Evolutionary conservation across 2,329 filamentous ascomycete genomes (phyloP).

Genomic region (Ophiocordyceps camponoti-saundersi): DNA sequence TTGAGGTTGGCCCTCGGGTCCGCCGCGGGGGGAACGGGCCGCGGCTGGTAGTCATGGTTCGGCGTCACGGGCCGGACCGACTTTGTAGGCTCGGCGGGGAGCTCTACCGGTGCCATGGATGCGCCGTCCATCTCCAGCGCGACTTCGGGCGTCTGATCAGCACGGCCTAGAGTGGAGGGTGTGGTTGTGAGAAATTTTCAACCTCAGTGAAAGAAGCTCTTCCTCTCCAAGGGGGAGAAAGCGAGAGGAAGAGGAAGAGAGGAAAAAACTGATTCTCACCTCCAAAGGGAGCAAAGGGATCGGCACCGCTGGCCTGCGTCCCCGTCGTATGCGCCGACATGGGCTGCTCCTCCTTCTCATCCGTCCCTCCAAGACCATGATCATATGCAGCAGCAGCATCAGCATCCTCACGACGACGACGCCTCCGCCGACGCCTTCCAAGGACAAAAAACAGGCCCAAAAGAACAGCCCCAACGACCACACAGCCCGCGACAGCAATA

Average conservation of each 20-base stretch:
- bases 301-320: slow-evolving; percentile 9
- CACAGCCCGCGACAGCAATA: slow-evolving; percentile 13
- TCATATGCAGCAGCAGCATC: slow-evolving; percentile 1
- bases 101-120: slow-evolving; percentile 13
- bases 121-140: slow-evolving; percentile 22
- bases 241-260: too few relatives aligned
- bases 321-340: slow-evolving; percentile 11
- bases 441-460: slow-evolving; percentile 7
- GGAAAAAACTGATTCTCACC: too few relatives aligned
- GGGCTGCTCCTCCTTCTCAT: slow-evolving; percentile 10
- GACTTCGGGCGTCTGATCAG: slow-evolving; percentile 12
- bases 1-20: slow-evolving; percentile 19
- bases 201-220: neutral
- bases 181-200: neutral
- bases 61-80: slow-evolving; percentile 1
- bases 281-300: slow-evolving; percentile 27
- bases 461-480: slow-evolving; percentile 10
- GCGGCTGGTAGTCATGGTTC: slow-evolving; percentile 1
- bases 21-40: slow-evolving; percentile 3
- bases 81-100: slow-evolving; percentile 11
- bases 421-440: slow-evolving; percentile 7
- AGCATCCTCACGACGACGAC: slow-evolving; percentile 3
- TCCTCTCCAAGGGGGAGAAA: neutral
- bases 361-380: slow-evolving; percentile 4
- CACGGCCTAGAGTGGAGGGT: slow-evolving; percentile 12